Evolutionary conservation across 164 flowering plant species (phyloP).

Genomic region (Tetracentron sinense): DNA sequence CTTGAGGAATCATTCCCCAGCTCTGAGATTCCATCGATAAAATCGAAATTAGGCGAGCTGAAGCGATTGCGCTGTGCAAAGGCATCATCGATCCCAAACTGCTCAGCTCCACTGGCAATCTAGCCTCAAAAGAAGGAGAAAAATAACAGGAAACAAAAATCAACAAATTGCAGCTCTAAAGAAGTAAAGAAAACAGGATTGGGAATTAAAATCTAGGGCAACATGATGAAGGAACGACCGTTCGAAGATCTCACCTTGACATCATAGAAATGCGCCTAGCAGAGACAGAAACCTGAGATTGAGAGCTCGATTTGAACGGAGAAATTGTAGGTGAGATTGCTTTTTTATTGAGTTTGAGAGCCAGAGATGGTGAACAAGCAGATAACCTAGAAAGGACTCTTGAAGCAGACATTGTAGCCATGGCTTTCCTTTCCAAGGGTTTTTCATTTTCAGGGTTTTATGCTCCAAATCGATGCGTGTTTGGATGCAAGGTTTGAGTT

Average conservation of each 20-base stretch:
- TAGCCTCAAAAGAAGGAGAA: background rate
- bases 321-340: constrained; percentile 6
- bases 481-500: too few species aligned
- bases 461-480: too few species aligned
- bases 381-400: constrained; percentile 13
- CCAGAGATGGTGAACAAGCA: constrained; percentile 6
- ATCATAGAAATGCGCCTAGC: too few species aligned
- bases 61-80: constrained; percentile 17
- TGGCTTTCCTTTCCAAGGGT: too few species aligned
- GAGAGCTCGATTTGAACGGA: too few species aligned
- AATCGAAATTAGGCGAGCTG: constrained; percentile 14
- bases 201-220: background rate
- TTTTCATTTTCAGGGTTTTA: too few species aligned
- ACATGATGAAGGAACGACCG: too few species aligned
- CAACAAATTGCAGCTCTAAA: background rate
- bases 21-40: constrained; percentile 17
- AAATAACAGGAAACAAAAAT: background rate
- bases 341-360: constrained; percentile 5
- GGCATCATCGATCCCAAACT: constrained; percentile 13
- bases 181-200: too few species aligned
- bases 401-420: constrained; percentile 16
- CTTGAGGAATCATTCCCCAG: constrained; percentile 22
- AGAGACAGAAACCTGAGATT: too few species aligned
- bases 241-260: too few species aligned
- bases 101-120: constrained; percentile 14